Evolutionary conservation across 192 early-diverging fungal species (phyloP).

Genomic region (Gonapodya sp.): DNA sequence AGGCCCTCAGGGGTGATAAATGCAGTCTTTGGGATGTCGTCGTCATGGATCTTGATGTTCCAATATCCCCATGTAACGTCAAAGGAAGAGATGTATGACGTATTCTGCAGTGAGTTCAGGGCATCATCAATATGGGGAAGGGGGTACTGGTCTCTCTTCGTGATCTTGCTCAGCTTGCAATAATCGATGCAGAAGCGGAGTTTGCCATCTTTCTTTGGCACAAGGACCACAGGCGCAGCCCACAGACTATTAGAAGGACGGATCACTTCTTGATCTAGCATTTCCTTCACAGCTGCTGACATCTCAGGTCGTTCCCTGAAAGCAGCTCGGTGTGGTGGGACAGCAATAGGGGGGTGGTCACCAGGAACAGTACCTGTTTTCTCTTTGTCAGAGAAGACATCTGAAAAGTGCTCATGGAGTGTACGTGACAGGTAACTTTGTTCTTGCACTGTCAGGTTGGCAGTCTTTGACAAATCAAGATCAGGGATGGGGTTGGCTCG

Average conservation of each 20-base stretch:
- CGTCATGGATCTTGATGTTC: conserved; percentile 14
- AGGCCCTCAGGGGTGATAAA: conserved; percentile 22
- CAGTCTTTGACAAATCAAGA: background rate
- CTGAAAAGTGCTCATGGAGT: background rate
- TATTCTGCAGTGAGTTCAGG: background rate
- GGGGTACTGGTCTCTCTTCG: background rate
- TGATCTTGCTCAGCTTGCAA: background rate
- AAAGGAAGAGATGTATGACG: background rate
- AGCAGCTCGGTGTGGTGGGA: background rate
- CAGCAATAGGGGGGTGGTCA: background rate
- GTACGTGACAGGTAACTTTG: background rate
- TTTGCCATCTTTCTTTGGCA: background rate
- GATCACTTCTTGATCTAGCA: background rate
- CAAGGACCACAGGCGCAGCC: background rate
- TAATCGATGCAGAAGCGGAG: background rate
- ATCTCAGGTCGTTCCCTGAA: background rate
- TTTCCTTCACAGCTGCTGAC: background rate
- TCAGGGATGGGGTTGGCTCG: background rate
- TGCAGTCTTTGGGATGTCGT: conserved; percentile 21
- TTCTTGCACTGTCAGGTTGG: background rate
- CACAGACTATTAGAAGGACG: background rate
- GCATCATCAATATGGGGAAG: background rate
- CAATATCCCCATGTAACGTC: conserved; percentile 12
- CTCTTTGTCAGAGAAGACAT: background rate
- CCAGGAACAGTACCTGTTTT: background rate